These are phyloP conservation scores for Saksenaea vasiformis DNA, from an alignment of 371 early-diverging fungal species.

Conservation along the genomic window DNA sequence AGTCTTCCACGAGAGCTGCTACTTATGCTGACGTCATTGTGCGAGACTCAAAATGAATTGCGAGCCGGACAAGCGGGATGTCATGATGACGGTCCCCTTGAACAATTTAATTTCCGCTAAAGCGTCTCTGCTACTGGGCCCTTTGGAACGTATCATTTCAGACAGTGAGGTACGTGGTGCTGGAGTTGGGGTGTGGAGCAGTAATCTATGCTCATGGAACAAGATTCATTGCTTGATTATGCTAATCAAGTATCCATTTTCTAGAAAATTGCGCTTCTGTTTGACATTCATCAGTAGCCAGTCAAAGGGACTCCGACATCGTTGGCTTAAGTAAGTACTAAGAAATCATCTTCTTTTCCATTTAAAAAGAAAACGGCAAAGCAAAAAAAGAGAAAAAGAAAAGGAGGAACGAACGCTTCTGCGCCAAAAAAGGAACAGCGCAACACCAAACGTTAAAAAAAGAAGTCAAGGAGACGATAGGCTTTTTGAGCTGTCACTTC, in stretches of 20 bases:
- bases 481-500: slow-evolving; percentile 8
- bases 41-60: too few relatives aligned
- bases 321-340: not conserved
- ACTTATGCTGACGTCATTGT: too few relatives aligned
- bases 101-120: too few relatives aligned
- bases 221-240: not conserved
- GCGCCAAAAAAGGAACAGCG: slow-evolving; percentile 11
- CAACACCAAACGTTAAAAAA: slow-evolving; percentile 5
- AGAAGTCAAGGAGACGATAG: slow-evolving; percentile 8
- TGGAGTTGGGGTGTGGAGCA: not conserved
- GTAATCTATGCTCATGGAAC: slow-evolving; percentile 1
- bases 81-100: too few relatives aligned
- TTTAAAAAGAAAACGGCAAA: not conserved
- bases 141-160: not conserved
- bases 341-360: slow-evolving; percentile 1
- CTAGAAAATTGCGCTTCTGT: not conserved
- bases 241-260: not conserved
- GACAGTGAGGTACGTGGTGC: not conserved
- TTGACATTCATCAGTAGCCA: not conserved
- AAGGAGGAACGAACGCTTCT: not conserved
- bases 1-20: too few relatives aligned
- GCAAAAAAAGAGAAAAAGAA: not conserved
- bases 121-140: too few relatives aligned
- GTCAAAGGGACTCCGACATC: slow-evolving; percentile 5
- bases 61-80: too few relatives aligned